These are phyloP conservation scores for Tilletia horrida DNA, from an alignment of 1,284 basidiomycete species.

Conservation along the genomic window DNA sequence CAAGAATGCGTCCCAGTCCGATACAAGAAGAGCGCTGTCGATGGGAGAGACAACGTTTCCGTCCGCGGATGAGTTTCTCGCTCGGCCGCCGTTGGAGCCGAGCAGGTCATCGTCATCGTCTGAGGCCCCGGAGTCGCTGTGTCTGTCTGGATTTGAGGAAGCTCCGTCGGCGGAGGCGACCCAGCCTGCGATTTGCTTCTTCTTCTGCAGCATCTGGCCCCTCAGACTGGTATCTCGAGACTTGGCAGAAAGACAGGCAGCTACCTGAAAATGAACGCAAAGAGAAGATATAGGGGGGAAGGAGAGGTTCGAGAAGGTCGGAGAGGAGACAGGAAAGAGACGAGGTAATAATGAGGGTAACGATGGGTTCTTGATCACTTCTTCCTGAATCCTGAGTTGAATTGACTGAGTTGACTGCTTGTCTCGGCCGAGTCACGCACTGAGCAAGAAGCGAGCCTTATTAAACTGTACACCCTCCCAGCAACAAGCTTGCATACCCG, in stretches of 20 bases:
- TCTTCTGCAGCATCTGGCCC: slow-evolving; percentile 5
- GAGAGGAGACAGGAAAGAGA: too few species aligned
- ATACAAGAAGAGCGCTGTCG: slow-evolving; percentile 16
- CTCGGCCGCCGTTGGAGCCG: slow-evolving; percentile 30
- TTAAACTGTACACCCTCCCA: too few species aligned
- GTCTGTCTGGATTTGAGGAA: not conserved
- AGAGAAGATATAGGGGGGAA: too few species aligned
- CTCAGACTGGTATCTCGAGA: too few species aligned
- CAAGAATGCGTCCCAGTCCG: slow-evolving; percentile 39
- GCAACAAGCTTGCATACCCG: too few species aligned
- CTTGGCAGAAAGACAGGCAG: not conserved
- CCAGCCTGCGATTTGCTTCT: slow-evolving; percentile 13
- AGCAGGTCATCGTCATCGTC: slow-evolving; percentile 34
- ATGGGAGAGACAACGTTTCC: slow-evolving; percentile 20
- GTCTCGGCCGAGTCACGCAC: too few species aligned
- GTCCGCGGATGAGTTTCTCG: slow-evolving; percentile 24
- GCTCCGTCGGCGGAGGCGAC: slow-evolving; percentile 2
- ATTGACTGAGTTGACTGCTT: not conserved
- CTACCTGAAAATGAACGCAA: too few species aligned
- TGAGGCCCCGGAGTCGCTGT: slow-evolving; percentile 41
- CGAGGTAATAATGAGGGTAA: too few species aligned
- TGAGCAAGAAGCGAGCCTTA: not conserved
- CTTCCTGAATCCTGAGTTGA: not conserved
- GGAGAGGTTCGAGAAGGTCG: too few species aligned
- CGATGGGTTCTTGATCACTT: not conserved